phyloP scores from a whole-genome alignment of 1,139 yeast species.

The Blastobotrys apis region DNA sequence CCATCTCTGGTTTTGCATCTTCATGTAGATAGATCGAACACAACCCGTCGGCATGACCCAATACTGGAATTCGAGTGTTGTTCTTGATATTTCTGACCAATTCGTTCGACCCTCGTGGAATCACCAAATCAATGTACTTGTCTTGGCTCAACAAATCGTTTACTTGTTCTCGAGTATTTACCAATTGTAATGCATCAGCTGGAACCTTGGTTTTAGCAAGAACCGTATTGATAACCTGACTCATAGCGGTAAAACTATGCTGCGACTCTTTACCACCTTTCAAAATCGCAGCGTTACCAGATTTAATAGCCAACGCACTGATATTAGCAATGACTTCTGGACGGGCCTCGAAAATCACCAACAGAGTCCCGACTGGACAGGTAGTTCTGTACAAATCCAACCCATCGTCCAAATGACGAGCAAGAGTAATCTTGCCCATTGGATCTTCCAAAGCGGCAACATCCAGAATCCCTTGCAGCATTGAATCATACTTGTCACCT shows the following conservation, averaged over 20 bases:
- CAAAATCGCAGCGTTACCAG: conserved; percentile 86
- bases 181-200: conserved; percentile 72
- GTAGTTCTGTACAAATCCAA: conserved; percentile 76
- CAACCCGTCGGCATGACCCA: conserved; percentile 98
- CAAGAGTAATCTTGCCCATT: conserved; percentile 77
- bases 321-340: conserved; percentile 99
- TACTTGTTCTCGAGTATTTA: conserved; percentile 86
- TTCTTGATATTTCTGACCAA: conserved; percentile 81
- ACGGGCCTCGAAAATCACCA: conserved; percentile 92
- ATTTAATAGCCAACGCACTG: conserved; percentile 89
- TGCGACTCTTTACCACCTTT: conserved; percentile 95
- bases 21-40: conserved; percentile 82
- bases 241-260: conserved; percentile 79
- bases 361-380: conserved; percentile 89
- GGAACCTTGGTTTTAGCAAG: conserved; percentile 62
- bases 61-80: conserved; percentile 88
- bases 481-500: conserved; percentile 82
- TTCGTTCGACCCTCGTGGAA: conserved; percentile 94
- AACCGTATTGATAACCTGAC: conserved; percentile 62
- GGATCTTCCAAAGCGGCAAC: conserved; percentile 89
- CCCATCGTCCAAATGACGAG: conserved; percentile 81
- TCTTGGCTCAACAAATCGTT: conserved; percentile 81
- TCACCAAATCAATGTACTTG: conserved; percentile 85
- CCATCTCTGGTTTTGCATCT: conserved; percentile 71
- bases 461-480: conserved; percentile 92